A percentile compares a stretch with the other conserved stretches of the same genome.
These are phyloP conservation scores for Stachybotrys chartarum DNA, from an alignment of 2,329 filamentous ascomycete genomes.

Conservation along the genomic window DNA sequence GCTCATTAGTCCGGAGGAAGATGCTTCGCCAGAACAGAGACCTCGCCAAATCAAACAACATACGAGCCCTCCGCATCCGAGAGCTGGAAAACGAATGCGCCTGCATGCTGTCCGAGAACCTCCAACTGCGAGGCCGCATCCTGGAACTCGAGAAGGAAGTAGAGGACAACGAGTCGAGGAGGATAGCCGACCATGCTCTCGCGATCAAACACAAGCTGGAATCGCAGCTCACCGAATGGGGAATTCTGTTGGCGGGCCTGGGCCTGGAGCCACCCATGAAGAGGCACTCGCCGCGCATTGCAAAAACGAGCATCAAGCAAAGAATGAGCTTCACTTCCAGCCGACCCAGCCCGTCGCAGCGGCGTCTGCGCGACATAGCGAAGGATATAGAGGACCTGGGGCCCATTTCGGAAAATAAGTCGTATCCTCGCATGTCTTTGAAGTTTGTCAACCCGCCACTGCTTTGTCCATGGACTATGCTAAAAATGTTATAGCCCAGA, in stretches of 20 bases:
- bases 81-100: conserved; percentile 69
- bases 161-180: conserved; percentile 50
- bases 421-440: conserved; percentile 59
- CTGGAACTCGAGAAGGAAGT: conserved; percentile 62
- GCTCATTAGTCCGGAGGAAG: conserved; percentile 61
- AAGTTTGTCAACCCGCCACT: conserved; percentile 42
- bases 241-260: conserved; percentile 57
- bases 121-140: conserved; percentile 63
- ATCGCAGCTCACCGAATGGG: conserved; percentile 64
- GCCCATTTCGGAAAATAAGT: conserved; percentile 62
- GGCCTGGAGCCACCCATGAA: conserved; percentile 53
- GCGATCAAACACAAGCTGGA: conserved; percentile 66
- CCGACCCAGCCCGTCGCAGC: conserved; percentile 44
- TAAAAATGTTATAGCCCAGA: conserved; percentile 42
- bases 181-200: conserved; percentile 58
- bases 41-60: conserved; percentile 71
- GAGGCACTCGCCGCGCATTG: conserved; percentile 30
- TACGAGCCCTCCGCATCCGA: conserved; percentile 70
- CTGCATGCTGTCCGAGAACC: conserved; percentile 70
- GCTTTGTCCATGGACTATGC: conserved; percentile 4
- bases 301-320: conserved; percentile 30
- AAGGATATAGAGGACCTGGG: conserved; percentile 44
- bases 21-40: conserved; percentile 81
- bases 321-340: conserved; percentile 31
- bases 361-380: conserved; percentile 48